phyloP scores from a whole-genome alignment of 1,284 basidiomycete genomes.

The Austropuccinia psidii region DNA sequence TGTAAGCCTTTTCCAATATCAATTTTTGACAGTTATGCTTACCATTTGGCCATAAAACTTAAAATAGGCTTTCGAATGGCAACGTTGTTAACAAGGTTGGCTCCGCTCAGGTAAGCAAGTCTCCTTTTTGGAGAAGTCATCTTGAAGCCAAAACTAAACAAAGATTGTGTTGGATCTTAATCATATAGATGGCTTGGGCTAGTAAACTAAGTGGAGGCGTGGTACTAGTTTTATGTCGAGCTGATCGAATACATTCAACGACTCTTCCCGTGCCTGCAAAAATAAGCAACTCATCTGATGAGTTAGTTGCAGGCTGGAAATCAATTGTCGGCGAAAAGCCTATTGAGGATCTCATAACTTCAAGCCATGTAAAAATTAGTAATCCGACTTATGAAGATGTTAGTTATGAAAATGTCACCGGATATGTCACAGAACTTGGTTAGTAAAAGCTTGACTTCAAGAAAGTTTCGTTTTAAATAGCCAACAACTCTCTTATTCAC shows the following conservation, averaged over 20 bases:
- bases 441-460: no score
- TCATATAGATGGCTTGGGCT: conserved; percentile 32
- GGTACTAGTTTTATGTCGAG: conserved; percentile 21
- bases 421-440: conserved; percentile 33
- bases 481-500: no score
- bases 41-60: not conserved
- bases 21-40: not conserved
- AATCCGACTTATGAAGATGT: conserved; percentile 32
- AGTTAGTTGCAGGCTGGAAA: conserved; percentile 28
- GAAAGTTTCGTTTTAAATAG: no score
- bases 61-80: conserved; percentile 14
- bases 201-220: conserved; percentile 24
- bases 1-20: not conserved
- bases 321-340: not conserved
- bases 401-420: conserved; percentile 4
- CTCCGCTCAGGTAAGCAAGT: conserved; percentile 15
- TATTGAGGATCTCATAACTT: not conserved
- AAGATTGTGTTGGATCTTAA: not conserved
- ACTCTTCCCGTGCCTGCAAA: conserved; percentile 13
- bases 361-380: conserved; percentile 10
- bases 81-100: conserved; percentile 26
- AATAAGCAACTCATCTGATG: not conserved
- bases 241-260: conserved; percentile 22
- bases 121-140: not conserved
- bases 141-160: not conserved